These are phyloP conservation scores for Nicotiana sylvestris DNA, from an alignment of 257 asterid genomes.

Conservation along the genomic window DNA sequence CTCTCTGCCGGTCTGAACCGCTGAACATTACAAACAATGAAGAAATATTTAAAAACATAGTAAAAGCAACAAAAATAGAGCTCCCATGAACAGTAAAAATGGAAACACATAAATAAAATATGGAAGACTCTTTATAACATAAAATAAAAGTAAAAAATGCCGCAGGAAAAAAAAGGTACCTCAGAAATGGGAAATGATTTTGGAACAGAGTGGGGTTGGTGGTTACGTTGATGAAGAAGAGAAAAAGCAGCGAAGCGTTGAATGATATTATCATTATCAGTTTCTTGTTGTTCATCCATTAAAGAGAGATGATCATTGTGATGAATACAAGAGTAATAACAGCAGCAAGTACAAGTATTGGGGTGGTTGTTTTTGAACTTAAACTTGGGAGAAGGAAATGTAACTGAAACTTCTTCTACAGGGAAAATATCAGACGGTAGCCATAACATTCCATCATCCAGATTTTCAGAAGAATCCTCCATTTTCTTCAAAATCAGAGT, in stretches of 20 bases:
- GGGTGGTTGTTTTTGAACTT: background rate
- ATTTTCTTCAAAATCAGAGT: background rate
- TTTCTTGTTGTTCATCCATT: background rate
- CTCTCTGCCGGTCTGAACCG: background rate
- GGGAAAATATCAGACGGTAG: constrained; percentile 33
- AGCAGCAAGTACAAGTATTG: background rate
- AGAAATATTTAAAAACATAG: background rate
- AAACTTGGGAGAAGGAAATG: background rate
- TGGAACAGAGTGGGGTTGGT: background rate
- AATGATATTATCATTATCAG: background rate
- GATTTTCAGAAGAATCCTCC: constrained; percentile 22
- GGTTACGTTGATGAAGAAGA: background rate
- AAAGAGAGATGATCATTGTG: background rate
- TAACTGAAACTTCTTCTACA: constrained; percentile 16
- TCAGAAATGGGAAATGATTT: background rate
- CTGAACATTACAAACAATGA: background rate
- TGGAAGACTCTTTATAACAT: background rate
- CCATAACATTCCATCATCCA: constrained; percentile 37
- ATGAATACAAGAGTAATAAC: constrained; percentile 3
- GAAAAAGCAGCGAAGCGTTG: background rate
- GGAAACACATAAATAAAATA: background rate
- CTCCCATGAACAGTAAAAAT: background rate
- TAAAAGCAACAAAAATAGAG: background rate
- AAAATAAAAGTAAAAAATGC: background rate
- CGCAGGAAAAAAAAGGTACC: background rate